Percentiles rank a stretch among this genome's conserved stretches.
These are phyloP conservation scores for Alternaria ethzedia DNA, from an alignment of 2,329 filamentous ascomycete species.

Conservation along the genomic window DNA sequence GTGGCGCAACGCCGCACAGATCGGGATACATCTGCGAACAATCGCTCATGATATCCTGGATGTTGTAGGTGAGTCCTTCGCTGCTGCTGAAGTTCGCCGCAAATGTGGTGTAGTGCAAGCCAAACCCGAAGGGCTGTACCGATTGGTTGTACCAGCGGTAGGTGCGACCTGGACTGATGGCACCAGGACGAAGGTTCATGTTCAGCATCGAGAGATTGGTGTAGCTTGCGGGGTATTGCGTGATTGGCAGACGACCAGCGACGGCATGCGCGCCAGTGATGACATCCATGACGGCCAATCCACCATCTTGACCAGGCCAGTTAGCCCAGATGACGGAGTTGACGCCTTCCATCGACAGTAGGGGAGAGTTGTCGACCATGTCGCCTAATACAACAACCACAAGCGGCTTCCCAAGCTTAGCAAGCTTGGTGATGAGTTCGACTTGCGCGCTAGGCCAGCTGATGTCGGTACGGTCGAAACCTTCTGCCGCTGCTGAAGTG, in stretches of 20 bases:
- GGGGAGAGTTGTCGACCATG: conserved; percentile 59
- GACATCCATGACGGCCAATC: conserved; percentile 61
- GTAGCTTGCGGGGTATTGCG: conserved; percentile 63
- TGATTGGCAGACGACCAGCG: conserved; percentile 62
- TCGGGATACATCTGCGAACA: conserved; percentile 37
- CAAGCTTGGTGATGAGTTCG: conserved; percentile 58
- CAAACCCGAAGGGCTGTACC: conserved; percentile 62
- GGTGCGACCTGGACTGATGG: conserved; percentile 59
- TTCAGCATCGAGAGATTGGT: conserved; percentile 60
- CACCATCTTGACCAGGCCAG: conserved; percentile 67
- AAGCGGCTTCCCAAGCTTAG: conserved; percentile 56
- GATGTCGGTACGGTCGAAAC: conserved; percentile 58
- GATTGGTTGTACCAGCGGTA: conserved; percentile 65
- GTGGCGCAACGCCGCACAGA: conserved; percentile 49
- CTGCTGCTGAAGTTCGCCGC: conserved; percentile 13
- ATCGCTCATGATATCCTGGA: conserved; percentile 46
- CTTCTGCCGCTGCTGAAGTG: conserved; percentile 59
- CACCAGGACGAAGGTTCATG: conserved; percentile 60
- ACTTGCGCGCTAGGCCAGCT: conserved; percentile 61
- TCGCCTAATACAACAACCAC: conserved; percentile 61
- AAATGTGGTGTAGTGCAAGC: conserved; percentile 66
- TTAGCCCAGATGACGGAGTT: conserved; percentile 63
- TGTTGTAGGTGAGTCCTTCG: conserved; percentile 26
- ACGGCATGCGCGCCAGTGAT: conserved; percentile 59
- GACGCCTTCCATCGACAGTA: conserved; percentile 57